Evolutionary conservation across 2,329 filamentous ascomycete species (phyloP).

Genomic region (Hypoxylon sp.): DNA sequence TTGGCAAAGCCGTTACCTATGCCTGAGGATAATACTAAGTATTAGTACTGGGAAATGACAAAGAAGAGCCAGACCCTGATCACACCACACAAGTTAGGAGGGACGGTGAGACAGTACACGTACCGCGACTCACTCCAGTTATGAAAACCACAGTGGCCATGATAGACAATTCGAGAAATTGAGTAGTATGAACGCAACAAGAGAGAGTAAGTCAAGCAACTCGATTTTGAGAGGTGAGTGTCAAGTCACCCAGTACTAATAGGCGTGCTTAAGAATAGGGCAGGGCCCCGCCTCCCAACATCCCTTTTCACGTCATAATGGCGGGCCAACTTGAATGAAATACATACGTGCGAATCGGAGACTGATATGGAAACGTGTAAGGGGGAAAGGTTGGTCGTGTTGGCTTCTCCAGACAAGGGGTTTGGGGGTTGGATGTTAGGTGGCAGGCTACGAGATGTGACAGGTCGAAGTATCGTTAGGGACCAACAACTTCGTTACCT

Average conservation of each 20-base stretch:
- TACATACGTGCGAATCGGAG: background rate
- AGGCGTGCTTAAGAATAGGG: slow-evolving; percentile 5
- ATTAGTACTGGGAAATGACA: slow-evolving; percentile 18
- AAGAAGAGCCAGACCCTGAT: slow-evolving; percentile 7
- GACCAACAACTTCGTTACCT: background rate
- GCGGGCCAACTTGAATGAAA: background rate
- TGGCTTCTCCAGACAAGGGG: background rate
- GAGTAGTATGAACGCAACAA: slow-evolving; percentile 10
- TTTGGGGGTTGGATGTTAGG: background rate
- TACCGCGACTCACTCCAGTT: slow-evolving; percentile 32
- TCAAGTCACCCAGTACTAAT: slow-evolving; percentile 4
- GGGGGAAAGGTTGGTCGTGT: slow-evolving; percentile 1
- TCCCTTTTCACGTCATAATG: background rate
- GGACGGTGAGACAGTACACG: slow-evolving; percentile 3
- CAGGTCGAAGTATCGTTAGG: background rate
- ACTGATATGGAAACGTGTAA: background rate
- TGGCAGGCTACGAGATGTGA: background rate
- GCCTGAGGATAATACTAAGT: slow-evolving; percentile 44
- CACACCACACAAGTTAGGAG: background rate
- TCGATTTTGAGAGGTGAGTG: slow-evolving; percentile 2
- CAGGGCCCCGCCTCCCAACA: background rate
- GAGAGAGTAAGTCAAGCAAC: slow-evolving; percentile 16
- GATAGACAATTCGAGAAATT: slow-evolving; percentile 18
- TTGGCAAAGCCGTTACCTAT: slow-evolving; percentile 54
- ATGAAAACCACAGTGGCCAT: slow-evolving; percentile 33